Evolutionary conservation across 352 stramenopile genomes (phyloP).

Genomic region (Thalassiosira livingstoniorum): DNA sequence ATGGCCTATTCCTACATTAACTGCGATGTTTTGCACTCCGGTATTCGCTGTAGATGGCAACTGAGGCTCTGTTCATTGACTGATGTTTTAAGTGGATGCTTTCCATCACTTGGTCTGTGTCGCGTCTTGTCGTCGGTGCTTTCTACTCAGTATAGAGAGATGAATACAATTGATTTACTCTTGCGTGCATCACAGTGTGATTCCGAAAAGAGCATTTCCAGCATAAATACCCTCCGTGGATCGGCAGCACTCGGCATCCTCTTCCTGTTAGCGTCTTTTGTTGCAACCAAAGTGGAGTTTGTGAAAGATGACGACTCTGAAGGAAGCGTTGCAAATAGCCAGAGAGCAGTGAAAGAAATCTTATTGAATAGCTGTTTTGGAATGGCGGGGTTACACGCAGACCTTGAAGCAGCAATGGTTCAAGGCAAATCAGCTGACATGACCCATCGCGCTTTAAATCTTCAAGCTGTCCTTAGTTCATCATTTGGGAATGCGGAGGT

Average conservation of each 20-base stretch:
- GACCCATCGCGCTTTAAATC: constrained; percentile 55
- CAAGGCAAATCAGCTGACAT: constrained; percentile 58
- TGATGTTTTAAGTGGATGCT: constrained; percentile 49
- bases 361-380: constrained; percentile 10
- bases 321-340: background rate
- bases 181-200: background rate
- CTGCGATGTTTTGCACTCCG: background rate
- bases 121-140: constrained; percentile 37
- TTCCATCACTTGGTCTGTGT: constrained; percentile 14
- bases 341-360: constrained; percentile 34
- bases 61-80: constrained; percentile 41
- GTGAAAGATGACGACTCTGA: background rate
- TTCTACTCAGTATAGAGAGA: background rate
- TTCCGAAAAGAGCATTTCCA: background rate
- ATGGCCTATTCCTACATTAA: constrained; percentile 17
- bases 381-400: background rate
- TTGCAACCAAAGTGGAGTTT: background rate
- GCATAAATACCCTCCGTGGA: constrained; percentile 35
- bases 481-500: constrained; percentile 26
- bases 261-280: constrained; percentile 36
- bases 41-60: background rate
- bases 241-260: constrained; percentile 34
- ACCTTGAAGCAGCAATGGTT: constrained; percentile 42
- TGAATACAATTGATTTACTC: background rate
- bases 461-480: constrained; percentile 37